Evolutionary conservation across 208 protist species (phyloP).

Genomic region (Trypanosoma cruzi): DNA sequence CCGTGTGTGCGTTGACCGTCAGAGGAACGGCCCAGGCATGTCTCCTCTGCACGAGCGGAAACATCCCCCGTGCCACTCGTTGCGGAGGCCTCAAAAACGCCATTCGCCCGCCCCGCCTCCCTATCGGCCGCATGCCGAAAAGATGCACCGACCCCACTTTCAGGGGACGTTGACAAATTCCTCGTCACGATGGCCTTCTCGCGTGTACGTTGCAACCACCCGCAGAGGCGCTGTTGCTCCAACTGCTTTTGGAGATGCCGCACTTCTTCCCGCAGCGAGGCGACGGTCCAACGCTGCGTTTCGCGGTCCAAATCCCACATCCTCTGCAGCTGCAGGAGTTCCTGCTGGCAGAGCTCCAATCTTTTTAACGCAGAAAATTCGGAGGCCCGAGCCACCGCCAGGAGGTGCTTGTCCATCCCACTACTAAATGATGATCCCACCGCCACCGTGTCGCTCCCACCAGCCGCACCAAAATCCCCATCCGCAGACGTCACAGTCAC

Average conservation of each 20-base stretch:
- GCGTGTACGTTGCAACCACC: neutral
- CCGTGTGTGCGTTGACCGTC: neutral
- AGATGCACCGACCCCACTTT: neutral
- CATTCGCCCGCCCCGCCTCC: neutral
- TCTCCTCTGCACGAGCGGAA: neutral
- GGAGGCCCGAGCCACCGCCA: neutral
- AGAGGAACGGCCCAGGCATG: neutral
- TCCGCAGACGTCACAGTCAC: neutral
- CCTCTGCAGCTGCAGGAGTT: constrained; percentile 12
- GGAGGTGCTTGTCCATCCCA: neutral
- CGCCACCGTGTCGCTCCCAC: neutral
- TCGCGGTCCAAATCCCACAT: constrained; percentile 15
- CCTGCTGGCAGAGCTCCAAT: constrained; percentile 19
- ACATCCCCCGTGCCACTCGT: neutral
- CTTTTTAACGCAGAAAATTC: constrained; percentile 11
- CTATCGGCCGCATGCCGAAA: neutral
- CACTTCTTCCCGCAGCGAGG: constrained; percentile 7
- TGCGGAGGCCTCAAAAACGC: neutral
- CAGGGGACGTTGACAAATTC: neutral
- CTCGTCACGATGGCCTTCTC: neutral
- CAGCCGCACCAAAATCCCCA: neutral
- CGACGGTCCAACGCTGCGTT: constrained; percentile 1
- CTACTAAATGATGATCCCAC: neutral
- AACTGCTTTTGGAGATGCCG: neutral
- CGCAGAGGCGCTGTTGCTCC: neutral